Conservation (phyloP, 2,329 filamentous ascomycete species). For the Microcera coccophila region DNA sequence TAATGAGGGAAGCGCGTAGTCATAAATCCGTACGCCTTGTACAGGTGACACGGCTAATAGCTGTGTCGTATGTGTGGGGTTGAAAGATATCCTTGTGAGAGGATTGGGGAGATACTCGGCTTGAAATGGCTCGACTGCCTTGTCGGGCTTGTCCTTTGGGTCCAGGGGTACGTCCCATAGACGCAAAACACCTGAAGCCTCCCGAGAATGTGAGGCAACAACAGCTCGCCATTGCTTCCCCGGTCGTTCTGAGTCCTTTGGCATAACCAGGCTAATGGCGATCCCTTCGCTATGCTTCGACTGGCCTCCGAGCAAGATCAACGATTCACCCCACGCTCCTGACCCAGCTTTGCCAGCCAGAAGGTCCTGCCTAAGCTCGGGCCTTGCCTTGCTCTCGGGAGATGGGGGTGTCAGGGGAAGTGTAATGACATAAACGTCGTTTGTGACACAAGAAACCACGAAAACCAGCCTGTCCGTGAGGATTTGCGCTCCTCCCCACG, state of each 20-base stretch:
- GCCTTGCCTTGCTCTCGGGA: conserved; percentile 53
- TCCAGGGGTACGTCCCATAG: conserved; percentile 57
- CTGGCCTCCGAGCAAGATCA: conserved; percentile 53
- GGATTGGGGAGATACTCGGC: conserved; percentile 55
- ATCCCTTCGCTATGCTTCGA: conserved; percentile 51
- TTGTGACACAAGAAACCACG: conserved; percentile 55
- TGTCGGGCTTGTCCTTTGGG: conserved; percentile 27
- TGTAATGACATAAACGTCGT: conserved; percentile 54
- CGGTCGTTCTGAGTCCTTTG: conserved; percentile 38
- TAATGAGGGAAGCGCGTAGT: conserved; percentile 53
- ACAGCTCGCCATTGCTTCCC: conserved; percentile 42
- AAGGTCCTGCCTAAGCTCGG: conserved; percentile 49
- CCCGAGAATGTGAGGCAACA: conserved; percentile 57
- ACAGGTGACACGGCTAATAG: conserved; percentile 54
- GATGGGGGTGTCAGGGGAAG: conserved; percentile 60
- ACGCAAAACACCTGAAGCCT: conserved; percentile 55
- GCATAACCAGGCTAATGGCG: conserved; percentile 50
- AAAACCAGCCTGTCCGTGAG: conserved; percentile 59
- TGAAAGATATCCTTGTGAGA: conserved; percentile 56
- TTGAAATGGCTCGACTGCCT: conserved; percentile 51
- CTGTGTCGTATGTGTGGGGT: conserved; percentile 55
- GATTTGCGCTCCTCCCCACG: conserved; percentile 44
- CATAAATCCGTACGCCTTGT: conserved; percentile 59
- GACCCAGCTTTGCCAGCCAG: conserved; percentile 54
- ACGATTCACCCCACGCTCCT: conserved; percentile 60